Base-by-base conservation (phyloP, 257 asterid genomes). In the Nyctanthes arbortristis region DNA sequence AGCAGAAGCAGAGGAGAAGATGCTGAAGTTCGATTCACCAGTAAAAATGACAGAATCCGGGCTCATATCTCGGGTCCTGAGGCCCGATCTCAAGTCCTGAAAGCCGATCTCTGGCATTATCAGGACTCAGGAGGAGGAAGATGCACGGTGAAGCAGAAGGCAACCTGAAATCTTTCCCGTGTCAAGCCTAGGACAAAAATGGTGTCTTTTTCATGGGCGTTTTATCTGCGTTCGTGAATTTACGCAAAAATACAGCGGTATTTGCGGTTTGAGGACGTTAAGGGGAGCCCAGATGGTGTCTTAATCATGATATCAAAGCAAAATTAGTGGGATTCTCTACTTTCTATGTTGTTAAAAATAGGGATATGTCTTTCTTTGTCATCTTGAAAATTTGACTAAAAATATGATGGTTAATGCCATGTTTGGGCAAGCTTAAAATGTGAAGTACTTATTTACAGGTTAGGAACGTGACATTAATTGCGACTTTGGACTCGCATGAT, bases 1-100 rank as follows among this genome's bases (percentile, higher is more conserved):
- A 10, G 83, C 97, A 33, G 97, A 87, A 79, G 93, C 87, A 12
- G 96, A 93, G 16, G 97, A 93, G 82, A 91, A 91, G 37, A 86
- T 84, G 74, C 97, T 91, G 81, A 90, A 84, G 77, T 84, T 90
- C n/a, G 93, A 87, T 63, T 89, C 96, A 2, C 73, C 85, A 10
- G 84, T 83, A 78, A 82, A 90, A 67, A 90, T 90, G 29, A 89
- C 89, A 28, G 99, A 93, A 65, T 86, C 95, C 39, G 95, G 95
- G 87, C 99, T 93, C 4, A 83, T 22, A 69, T 91, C 96, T 16
- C 97, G 87, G 76, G 75, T 82, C 63, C 88, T 65, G 63, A 80
- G 69, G 81, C 88, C 86, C 84, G 84, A 75, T 72, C 82, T 71
- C 76, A 63, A 70, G 66, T 84, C 87, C 73, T 75, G 84, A 62